Evolutionary conservation across 805 yeast genomes (phyloP), one percentile per base, ranked within the genome.

Genomic region (Ogataea sp.): DNA sequence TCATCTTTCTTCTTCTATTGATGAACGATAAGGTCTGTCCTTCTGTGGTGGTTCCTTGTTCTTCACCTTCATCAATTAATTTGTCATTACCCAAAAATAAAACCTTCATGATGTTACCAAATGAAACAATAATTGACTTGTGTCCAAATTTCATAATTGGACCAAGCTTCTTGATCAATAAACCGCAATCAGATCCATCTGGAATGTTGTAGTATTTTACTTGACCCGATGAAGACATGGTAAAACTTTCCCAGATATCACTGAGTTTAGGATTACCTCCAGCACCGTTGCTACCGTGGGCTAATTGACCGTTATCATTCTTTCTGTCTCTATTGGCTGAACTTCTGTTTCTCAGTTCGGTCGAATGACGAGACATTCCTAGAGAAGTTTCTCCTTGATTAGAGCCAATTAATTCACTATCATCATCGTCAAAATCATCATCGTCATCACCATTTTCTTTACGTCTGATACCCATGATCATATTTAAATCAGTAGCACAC

Each of bases 171-270:
- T 77, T 73, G 14, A 75, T 70, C 30, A 78, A 51, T 34, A 80
- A 57, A 6, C 75, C 72, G 9, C 65, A 55, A 39, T 61, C 60
- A 3, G 65, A 58, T 4, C 65, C 65, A 26, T 62, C 63, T 3
- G 82, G 79, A 11, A 86, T 71, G 28, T 76, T 75, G 50, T 80
- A 83, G 38, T 67, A 68, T 20, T 71, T 62, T 16, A 82, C 67
- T 34, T 70, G 68, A 0, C 95, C 95, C 40, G 71, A 69, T n/a
- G 78, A 75, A 5, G 73, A 68, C 64, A 86, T 73, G 2, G 87
- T 79, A 72, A 86, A 86, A 1, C 93, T 94, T 56, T 85, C 89
- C 93, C 94, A 84, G 10, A 71, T 53, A 39, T 67, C 67, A 36
- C 61, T 61, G 17, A 68, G 47, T 35, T 63, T 52, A 40, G 67